These are phyloP conservation scores for Cochlearia excelsa DNA, from an alignment of 345 rosid species.

Conservation along the genomic window DNA sequence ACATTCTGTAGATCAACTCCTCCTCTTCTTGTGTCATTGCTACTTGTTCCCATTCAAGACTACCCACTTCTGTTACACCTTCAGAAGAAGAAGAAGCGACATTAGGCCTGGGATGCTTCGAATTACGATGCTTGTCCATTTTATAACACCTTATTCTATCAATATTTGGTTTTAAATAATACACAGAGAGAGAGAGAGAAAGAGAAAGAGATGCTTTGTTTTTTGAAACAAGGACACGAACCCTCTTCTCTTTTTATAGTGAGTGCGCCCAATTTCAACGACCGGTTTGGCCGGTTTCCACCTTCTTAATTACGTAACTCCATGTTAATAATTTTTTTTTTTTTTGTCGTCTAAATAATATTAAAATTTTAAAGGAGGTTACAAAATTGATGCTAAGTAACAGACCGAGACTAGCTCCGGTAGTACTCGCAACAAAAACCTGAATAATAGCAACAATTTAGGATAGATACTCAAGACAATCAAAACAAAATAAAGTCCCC, in stretches of 20 bases:
- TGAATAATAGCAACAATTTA: too few relatives aligned
- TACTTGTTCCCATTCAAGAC: conserved; percentile 46
- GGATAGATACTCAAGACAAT: too few relatives aligned
- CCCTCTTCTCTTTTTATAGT: conserved; percentile 29
- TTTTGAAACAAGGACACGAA: conserved; percentile 13
- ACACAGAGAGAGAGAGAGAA: conserved; percentile 1
- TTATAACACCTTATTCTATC: conserved; percentile 5
- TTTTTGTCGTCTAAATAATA: conserved; percentile 13
- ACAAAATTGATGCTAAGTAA: too few relatives aligned
- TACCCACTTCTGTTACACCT: conserved; percentile 49
- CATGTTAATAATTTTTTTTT: conserved; percentile 11
- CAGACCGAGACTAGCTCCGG: too few relatives aligned
- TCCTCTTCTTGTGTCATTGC: conserved; percentile 53
- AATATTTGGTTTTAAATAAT: background rate
- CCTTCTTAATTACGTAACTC: conserved; percentile 2
- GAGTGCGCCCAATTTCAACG: background rate
- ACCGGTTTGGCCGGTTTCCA: conserved; percentile 38
- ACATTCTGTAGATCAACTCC: conserved; percentile 52
- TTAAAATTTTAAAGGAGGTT: background rate
- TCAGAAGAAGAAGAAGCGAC: conserved; percentile 29
- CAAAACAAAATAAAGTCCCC: too few relatives aligned
- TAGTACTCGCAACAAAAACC: too few relatives aligned
- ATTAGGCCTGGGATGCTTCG: conserved; percentile 32
- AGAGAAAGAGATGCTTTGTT: background rate
- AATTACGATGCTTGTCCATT: conserved; percentile 36